Evolutionary conservation across 805 yeast genomes (phyloP).

Genomic region (Kodamaea laetipori): DNA sequence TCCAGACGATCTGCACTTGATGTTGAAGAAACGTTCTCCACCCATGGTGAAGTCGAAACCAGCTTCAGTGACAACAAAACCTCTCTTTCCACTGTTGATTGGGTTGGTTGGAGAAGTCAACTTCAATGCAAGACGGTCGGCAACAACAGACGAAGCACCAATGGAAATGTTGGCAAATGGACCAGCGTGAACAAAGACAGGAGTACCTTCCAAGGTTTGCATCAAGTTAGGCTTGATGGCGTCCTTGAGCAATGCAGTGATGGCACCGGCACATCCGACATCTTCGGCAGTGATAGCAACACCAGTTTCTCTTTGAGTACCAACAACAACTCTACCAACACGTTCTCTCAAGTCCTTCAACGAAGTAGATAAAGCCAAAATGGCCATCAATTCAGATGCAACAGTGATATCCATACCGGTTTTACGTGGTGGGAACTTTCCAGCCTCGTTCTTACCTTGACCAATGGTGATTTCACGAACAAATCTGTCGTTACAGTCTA

Average conservation of each 20-base stretch:
- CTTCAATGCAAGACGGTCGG: slow-evolving; percentile 90
- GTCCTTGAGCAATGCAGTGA: slow-evolving; percentile 91
- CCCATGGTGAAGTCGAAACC: slow-evolving; percentile 99
- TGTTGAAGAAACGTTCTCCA: slow-evolving; percentile 94
- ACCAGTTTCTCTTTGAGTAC: slow-evolving; percentile 66
- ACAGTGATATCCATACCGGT: slow-evolving; percentile 97
- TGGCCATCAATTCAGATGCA: slow-evolving; percentile 96
- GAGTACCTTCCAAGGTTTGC: slow-evolving; percentile 98
- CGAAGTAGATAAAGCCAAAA: slow-evolving; percentile 78
- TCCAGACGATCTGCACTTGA: slow-evolving; percentile 92
- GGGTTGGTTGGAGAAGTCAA: slow-evolving; percentile 60
- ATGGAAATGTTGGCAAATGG: slow-evolving; percentile 97
- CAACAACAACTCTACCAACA: slow-evolving; percentile 88
- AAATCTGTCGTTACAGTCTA: slow-evolving; percentile 91
- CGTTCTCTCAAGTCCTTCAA: slow-evolving; percentile 83
- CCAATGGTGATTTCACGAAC: slow-evolving; percentile 89
- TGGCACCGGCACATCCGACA: slow-evolving; percentile 93
- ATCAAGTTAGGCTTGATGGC: slow-evolving; percentile 94
- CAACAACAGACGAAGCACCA: slow-evolving; percentile 93
- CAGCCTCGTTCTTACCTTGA: slow-evolving; percentile 81
- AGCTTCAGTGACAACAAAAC: slow-evolving; percentile 95
- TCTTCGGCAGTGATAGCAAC: slow-evolving; percentile 92
- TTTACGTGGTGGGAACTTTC: slow-evolving; percentile 75
- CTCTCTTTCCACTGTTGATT: slow-evolving; percentile 51
- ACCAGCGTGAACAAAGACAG: slow-evolving; percentile 96